Evolutionary conservation across 2,329 filamentous ascomycete species (phyloP).

Genomic region (Colletotrichum brevisporum): DNA sequence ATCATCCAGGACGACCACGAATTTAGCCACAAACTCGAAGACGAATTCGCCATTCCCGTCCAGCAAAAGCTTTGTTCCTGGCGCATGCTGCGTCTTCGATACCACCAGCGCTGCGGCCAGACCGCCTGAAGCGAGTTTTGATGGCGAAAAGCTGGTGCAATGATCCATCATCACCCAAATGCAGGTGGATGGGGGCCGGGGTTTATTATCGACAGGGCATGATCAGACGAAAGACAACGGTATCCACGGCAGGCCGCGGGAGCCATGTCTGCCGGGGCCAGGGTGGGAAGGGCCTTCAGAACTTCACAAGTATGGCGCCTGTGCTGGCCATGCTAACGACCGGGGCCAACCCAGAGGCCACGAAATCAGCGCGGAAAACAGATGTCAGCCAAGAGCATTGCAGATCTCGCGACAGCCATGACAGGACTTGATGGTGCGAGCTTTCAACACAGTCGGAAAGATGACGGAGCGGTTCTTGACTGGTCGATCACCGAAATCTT

Average conservation of each 20-base stretch:
- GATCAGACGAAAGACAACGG: constrained; percentile 31
- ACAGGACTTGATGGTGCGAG: neutral
- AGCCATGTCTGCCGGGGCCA: constrained; percentile 23
- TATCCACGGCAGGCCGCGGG: constrained; percentile 11
- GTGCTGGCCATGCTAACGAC: constrained; percentile 10
- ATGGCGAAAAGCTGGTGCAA: no score
- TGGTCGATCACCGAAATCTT: neutral
- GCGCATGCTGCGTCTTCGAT: no score
- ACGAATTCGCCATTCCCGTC: neutral
- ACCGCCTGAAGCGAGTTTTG: no score
- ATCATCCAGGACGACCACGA: neutral
- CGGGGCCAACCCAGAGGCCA: constrained; percentile 25
- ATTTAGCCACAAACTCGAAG: neutral
- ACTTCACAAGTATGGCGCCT: constrained; percentile 20
- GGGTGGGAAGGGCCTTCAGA: constrained; percentile 23
- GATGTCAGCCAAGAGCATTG: constrained; percentile 25
- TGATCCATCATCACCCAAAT: constrained; percentile 3
- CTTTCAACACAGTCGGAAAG: neutral
- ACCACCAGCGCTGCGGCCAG: no score
- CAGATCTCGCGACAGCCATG: constrained; percentile 10
- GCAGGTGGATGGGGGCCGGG: constrained; percentile 9
- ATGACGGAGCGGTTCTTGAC: neutral
- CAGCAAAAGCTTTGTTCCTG: no score
- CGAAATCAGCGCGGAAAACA: constrained; percentile 25
- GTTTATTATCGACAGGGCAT: constrained; percentile 13